Base-by-base conservation (phyloP, 371 early-diverging fungal species). In the Mortierella sp. region DNA sequence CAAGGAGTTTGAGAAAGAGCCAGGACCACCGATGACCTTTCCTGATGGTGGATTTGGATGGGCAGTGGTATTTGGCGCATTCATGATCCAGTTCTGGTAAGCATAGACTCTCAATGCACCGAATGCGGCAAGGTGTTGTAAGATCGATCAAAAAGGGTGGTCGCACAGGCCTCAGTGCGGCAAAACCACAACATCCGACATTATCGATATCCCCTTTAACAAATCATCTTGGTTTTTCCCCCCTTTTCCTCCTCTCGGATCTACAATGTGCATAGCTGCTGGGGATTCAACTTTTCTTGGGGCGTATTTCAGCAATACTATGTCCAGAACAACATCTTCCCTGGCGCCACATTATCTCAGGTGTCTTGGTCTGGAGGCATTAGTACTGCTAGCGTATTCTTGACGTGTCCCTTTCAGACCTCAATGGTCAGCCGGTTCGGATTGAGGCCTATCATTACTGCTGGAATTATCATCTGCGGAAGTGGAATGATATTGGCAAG, bases 21-120 rank as follows among this genome's bases (percentile, higher is more conserved):
- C 45, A 45, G 7, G 46, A 22, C 37, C 31, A 2, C 24, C 45
- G 25, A 50, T 60, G 52, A 60, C 52, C 3, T 73, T 58, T 25
- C 67, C 64, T 19, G 89, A 86, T 58, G 86, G 89, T 22, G 79
- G 82, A 0, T 83, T 85, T 56, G 89, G 86, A 22, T 91, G 90
- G 90, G n/a, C 81, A 1, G 81, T 89, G 8, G 87, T 88, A 0
- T 54, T 78, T 7, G 76, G 85, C 1, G 83, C 85, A 3, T 90
- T 85, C 62, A 55, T 89, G 31, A 82, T 85, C 31, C 79, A 85
- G 24, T 78, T 87, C 49, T 73, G 67, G 73, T 62, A 54, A 49
- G 60, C n/a, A n/a, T 34, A 4, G 34, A 34, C 34, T 10, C 4
- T 34, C 7, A 10, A 34, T 10, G 7, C 4, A 34, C 34, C 34